Conservation (phyloP, 805 yeast species). For the Kodamaea neixiangensis region DNA sequence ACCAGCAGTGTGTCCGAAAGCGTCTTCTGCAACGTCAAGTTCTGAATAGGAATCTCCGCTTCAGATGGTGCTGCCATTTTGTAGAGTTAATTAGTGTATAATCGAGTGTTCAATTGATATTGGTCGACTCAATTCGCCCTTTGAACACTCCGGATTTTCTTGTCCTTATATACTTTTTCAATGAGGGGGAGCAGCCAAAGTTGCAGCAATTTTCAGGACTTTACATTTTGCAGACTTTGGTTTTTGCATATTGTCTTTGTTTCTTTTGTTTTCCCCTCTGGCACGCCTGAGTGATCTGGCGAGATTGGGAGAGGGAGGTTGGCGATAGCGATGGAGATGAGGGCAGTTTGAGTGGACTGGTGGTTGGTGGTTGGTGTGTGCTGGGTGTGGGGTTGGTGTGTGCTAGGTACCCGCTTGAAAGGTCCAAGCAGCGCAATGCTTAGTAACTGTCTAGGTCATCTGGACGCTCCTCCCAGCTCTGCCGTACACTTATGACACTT, state of each 20-base stretch:
- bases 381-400: too few species aligned
- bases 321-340: too few species aligned
- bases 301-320: too few species aligned
- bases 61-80: slow-evolving; percentile 11
- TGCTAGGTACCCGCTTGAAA: too few species aligned
- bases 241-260: not conserved
- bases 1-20: slow-evolving; percentile 31
- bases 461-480: not conserved
- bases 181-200: slow-evolving; percentile 2
- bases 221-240: slow-evolving; percentile 1
- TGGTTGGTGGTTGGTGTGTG: too few species aligned
- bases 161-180: slow-evolving; percentile 1
- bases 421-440: too few species aligned
- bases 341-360: too few species aligned
- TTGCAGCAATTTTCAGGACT: not conserved
- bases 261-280: slow-evolving; percentile 3
- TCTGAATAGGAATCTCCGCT: slow-evolving; percentile 19
- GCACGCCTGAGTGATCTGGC: slow-evolving; percentile 4
- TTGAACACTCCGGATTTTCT: not conserved
- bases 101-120: too few species aligned
- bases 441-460: not conserved
- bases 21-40: slow-evolving; percentile 25
- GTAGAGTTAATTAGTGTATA: not conserved
- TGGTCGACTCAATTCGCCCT: too few species aligned
- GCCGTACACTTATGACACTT: not conserved